A percentile compares a stretch with the other conserved stretches of the same genome.
Evolutionary conservation across 2,329 filamentous ascomycete species (phyloP).

Genomic region (Amesomyces nigricolor): DNA sequence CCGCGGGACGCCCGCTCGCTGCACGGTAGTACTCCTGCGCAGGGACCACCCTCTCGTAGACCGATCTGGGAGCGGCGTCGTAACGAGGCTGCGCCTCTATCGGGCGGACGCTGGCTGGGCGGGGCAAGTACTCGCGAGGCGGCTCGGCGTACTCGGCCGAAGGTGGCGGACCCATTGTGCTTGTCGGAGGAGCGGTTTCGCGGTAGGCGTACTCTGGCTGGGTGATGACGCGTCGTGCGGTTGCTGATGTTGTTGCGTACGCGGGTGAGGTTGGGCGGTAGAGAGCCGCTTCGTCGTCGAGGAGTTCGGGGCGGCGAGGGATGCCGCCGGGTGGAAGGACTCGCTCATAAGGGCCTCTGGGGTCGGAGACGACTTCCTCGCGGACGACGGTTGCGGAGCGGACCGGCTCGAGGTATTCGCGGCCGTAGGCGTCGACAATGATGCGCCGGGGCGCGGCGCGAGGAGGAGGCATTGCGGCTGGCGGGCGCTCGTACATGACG

Average conservation of each 20-base stretch:
- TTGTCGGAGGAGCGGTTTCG: constrained; percentile 43
- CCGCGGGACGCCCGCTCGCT: constrained; percentile 20
- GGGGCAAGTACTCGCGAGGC: constrained; percentile 45
- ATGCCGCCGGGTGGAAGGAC: constrained; percentile 42
- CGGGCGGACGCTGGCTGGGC: constrained; percentile 50
- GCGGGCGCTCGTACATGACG: constrained; percentile 38
- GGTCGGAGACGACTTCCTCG: constrained; percentile 49
- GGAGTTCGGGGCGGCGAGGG: constrained; percentile 46
- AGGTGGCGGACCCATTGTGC: constrained; percentile 37
- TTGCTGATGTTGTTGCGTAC: constrained; percentile 26
- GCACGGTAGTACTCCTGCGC: constrained; percentile 40
- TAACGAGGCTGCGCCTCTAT: constrained; percentile 26
- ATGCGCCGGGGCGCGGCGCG: constrained; percentile 58
- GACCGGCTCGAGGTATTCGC: constrained; percentile 62
- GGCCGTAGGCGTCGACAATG: constrained; percentile 76
- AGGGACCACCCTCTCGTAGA: constrained; percentile 27
- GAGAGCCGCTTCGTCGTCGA: constrained; percentile 45
- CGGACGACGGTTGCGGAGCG: constrained; percentile 37
- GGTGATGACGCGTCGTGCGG: constrained; percentile 54
- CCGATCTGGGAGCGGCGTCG: constrained; percentile 14
- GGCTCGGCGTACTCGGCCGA: constrained; percentile 43
- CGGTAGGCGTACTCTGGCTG: constrained; percentile 57
- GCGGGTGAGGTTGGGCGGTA: constrained; percentile 49
- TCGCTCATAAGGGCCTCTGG: constrained; percentile 54
- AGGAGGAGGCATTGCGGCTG: constrained; percentile 47